phyloP scores from a whole-genome alignment of 1,284 basidiomycete genomes.

The Coniophora puteana region DNA sequence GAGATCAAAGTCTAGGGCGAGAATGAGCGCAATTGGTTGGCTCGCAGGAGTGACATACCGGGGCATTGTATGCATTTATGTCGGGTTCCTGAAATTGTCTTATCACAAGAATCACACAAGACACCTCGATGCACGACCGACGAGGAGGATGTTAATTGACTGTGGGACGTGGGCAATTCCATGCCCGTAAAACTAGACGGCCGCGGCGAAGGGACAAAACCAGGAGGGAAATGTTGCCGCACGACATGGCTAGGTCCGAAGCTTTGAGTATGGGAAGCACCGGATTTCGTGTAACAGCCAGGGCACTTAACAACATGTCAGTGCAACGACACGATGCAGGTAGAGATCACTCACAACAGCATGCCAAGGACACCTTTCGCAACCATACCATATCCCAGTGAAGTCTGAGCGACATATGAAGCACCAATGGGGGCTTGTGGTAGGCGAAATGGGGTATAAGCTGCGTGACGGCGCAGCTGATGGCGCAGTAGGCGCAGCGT shows the following conservation, averaged over 20 bases:
- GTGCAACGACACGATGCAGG: conserved; percentile 26
- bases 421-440: conserved; percentile 35
- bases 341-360: conserved; percentile 34
- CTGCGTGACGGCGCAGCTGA: no score
- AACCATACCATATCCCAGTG: conserved; percentile 37
- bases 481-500: no score
- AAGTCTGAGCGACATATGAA: conserved; percentile 36
- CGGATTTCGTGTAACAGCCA: conserved; percentile 25
- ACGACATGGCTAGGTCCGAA: conserved; percentile 27
- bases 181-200: conserved; percentile 1
- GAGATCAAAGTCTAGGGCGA: no score
- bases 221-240: conserved; percentile 10
- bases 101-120: conserved; percentile 46
- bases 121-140: conserved; percentile 18
- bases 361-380: conserved; percentile 42
- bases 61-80: conserved; percentile 76
- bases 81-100: conserved; percentile 54
- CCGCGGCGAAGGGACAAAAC: background rate
- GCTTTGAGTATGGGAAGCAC: conserved; percentile 22
- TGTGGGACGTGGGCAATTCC: background rate
- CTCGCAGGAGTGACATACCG: no score
- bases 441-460: no score
- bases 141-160: background rate
- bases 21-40: no score
- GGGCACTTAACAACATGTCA: conserved; percentile 17